Percentiles rank a stretch among this genome's conserved stretches.
phyloP scores from a whole-genome alignment of 2,329 filamentous ascomycete species.

The Rhinocladiella similis region DNA sequence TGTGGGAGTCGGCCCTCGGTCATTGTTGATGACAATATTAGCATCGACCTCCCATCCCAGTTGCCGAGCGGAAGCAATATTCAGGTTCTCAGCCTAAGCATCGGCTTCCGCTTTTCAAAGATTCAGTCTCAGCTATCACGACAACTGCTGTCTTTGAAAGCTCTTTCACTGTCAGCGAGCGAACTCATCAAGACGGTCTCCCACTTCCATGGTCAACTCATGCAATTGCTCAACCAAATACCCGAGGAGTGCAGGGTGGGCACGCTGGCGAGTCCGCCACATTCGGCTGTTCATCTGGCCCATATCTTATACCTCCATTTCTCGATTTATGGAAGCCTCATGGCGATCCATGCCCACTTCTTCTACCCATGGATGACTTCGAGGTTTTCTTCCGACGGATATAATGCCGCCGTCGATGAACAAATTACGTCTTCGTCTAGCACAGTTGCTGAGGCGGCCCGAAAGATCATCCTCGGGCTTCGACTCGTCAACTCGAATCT shows the following conservation, averaged over 20 bases:
- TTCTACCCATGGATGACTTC: conserved; percentile 4
- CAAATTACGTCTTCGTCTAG: not conserved
- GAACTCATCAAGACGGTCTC: too few relatives aligned
- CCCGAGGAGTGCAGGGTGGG: too few relatives aligned
- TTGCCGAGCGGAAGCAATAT: not conserved
- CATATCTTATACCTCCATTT: too few relatives aligned
- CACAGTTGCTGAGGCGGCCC: conserved; percentile 1
- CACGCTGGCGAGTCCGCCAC: too few relatives aligned
- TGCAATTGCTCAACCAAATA: too few relatives aligned
- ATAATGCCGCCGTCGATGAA: not conserved
- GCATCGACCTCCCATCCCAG: not conserved
- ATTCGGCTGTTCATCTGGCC: too few relatives aligned
- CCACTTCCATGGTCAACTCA: too few relatives aligned
- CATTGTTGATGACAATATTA: not conserved
- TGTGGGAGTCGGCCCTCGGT: not conserved
- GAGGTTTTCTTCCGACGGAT: not conserved
- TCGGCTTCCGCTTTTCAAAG: not conserved
- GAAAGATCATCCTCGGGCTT: conserved; percentile 2
- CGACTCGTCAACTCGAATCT: not conserved
- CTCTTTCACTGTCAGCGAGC: too few relatives aligned
- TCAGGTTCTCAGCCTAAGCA: not conserved
- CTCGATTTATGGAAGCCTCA: too few relatives aligned
- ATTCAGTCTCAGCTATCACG: too few relatives aligned
- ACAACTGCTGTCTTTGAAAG: too few relatives aligned
- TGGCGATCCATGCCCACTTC: too few relatives aligned